These are phyloP conservation scores for Agrocybe praecox DNA, from an alignment of 768 basidiomycete genomes.

Conservation along the genomic window DNA sequence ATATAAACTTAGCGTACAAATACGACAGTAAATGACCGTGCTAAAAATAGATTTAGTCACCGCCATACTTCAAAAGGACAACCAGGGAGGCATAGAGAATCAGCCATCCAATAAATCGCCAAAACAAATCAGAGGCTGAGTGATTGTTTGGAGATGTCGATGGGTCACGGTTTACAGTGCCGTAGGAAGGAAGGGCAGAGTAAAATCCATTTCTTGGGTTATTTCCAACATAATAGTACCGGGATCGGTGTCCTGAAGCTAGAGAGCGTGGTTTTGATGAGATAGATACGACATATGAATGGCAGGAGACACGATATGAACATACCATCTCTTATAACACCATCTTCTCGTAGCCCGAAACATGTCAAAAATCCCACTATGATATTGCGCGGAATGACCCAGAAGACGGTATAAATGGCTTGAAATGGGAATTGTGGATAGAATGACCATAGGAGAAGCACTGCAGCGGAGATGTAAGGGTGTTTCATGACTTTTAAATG, in stretches of 20 bases:
- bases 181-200: slow-evolving; percentile 14
- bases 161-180: slow-evolving; percentile 6
- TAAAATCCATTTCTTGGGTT: slow-evolving; percentile 7
- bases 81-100: slow-evolving; percentile 18
- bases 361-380: slow-evolving; percentile 16
- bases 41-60: background rate
- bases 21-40: too few species aligned
- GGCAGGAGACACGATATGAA: background rate
- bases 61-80: slow-evolving; percentile 19
- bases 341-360: slow-evolving; percentile 16
- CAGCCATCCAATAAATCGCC: slow-evolving; percentile 15
- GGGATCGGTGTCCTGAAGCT: slow-evolving; percentile 16
- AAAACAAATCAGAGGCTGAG: slow-evolving; percentile 2
- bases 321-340: slow-evolving; percentile 11
- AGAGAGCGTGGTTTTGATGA: slow-evolving; percentile 8
- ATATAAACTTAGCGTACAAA: too few species aligned
- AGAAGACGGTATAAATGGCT: slow-evolving; percentile 16
- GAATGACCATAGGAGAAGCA: slow-evolving; percentile 20
- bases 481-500: slow-evolving; percentile 13
- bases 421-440: slow-evolving; percentile 21
- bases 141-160: background rate
- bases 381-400: slow-evolving; percentile 15
- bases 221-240: slow-evolving; percentile 5
- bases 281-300: too few species aligned
- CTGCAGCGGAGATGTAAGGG: slow-evolving; percentile 17